phyloP scores from a whole-genome alignment of 768 basidiomycete genomes.

The Gyrodon lividus region DNA sequence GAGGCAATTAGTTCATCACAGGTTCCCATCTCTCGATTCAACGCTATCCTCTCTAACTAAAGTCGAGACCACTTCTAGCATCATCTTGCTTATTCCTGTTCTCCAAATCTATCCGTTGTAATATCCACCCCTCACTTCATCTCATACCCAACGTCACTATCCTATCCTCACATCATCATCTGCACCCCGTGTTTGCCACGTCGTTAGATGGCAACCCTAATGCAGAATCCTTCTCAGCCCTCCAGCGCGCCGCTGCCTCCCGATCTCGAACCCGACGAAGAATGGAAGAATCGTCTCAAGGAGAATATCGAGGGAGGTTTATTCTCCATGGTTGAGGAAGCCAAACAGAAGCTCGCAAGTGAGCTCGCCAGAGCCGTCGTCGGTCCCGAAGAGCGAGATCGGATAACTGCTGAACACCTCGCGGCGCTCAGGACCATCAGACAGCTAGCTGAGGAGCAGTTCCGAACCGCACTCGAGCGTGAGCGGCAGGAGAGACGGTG shows the following conservation, averaged over 20 bases:
- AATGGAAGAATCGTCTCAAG: conserved; percentile 50
- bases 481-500: conserved; percentile 53
- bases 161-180: conserved; percentile 3
- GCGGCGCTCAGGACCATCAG: conserved; percentile 45
- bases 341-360: conserved; percentile 55
- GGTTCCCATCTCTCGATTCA: conserved; percentile 16
- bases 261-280: conserved; percentile 50
- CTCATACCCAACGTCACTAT: background rate
- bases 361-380: conserved; percentile 47
- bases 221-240: conserved; percentile 14
- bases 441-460: conserved; percentile 46
- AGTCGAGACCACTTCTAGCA: conserved; percentile 13
- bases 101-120: conserved; percentile 7
- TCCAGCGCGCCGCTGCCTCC: conserved; percentile 9
- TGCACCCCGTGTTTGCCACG: conserved; percentile 4
- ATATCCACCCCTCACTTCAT: background rate
- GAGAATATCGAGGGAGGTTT: conserved; percentile 51
- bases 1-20: conserved; percentile 50
- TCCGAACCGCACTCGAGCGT: conserved; percentile 40
- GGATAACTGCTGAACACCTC: conserved; percentile 39
- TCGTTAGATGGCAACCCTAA: conserved; percentile 25
- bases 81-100: conserved; percentile 10
- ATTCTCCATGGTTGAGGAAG: conserved; percentile 50
- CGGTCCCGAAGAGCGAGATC: conserved; percentile 32
- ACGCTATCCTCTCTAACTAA: conserved; percentile 13